Conservation (phyloP, 768 basidiomycete genomes). For the Gloeostereum incarnatum region DNA sequence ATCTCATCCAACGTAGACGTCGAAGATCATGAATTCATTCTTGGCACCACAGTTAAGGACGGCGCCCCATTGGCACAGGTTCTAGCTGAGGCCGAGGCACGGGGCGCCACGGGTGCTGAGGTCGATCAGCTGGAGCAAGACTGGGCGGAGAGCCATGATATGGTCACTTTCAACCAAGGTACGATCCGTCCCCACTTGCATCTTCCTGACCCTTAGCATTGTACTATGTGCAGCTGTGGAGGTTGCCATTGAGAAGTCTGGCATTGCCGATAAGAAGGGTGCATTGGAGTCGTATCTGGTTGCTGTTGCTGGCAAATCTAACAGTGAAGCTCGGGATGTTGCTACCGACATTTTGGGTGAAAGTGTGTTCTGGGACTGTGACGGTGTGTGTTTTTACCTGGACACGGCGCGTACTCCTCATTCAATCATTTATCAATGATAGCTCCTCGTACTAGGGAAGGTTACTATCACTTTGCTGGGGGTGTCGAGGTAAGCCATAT, state of each 20-base stretch:
- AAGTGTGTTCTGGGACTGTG: slow-evolving; percentile 83
- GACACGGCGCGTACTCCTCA: neutral
- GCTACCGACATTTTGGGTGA: slow-evolving; percentile 69
- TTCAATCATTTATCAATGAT: neutral
- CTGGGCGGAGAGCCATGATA: slow-evolving; percentile 59
- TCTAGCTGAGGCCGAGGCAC: slow-evolving; percentile 56
- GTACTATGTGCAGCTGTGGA: slow-evolving; percentile 41
- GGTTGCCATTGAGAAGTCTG: slow-evolving; percentile 41
- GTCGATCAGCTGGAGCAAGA: slow-evolving; percentile 65
- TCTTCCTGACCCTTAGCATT: slow-evolving; percentile 3
- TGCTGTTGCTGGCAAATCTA: slow-evolving; percentile 57
- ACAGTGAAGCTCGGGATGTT: slow-evolving; percentile 57
- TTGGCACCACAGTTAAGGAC: slow-evolving; percentile 45
- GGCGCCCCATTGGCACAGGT: slow-evolving; percentile 56
- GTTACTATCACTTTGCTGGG: slow-evolving; percentile 82
- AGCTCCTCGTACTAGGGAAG: slow-evolving; percentile 87
- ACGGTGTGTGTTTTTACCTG: slow-evolving; percentile 41
- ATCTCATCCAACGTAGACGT: slow-evolving; percentile 79
- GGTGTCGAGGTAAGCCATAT: slow-evolving; percentile 49
- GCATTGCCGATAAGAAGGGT: slow-evolving; percentile 40
- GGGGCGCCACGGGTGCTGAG: slow-evolving; percentile 55
- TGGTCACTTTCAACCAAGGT: slow-evolving; percentile 87
- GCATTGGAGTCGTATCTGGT: slow-evolving; percentile 51
- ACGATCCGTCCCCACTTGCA: slow-evolving; percentile 9
- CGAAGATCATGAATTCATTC: slow-evolving; percentile 72